Evolutionary conservation across 2,329 filamentous ascomycete species (phyloP), one percentile per base, ranked within the genome.

Genomic region (Aureobasidium sp.): DNA sequence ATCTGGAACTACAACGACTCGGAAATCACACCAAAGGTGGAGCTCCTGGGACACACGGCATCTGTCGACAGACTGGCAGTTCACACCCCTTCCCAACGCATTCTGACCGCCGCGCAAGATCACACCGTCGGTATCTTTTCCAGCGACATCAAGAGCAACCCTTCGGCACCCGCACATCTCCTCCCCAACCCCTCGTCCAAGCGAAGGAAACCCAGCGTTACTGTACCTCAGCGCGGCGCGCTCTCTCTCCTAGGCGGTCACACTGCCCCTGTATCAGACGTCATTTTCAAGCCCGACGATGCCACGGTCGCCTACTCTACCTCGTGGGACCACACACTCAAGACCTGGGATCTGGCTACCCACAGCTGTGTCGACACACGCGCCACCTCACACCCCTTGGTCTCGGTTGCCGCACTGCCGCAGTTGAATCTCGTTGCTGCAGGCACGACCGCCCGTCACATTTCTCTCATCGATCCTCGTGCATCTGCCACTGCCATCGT

Each of bases 391-490:
- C 87, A 95, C 68, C 83, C 90, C 1, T 79, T 98, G 6, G 79
- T 95, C 56, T 90, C 85, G 25, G 76, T 96, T 6, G 79, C 83
- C 58, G 84, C 90, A 5, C 74, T 98, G 12, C 81, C 83, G 1
- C 77, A 82, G 2, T 72, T 84, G 24, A 71, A 78, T 64, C 71
- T 85, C 59, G 70, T 86, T 29, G 82, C 81, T 12, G 85, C 88
- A 19, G 93, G 90, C 55, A 95, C 88, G 2, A 85, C 85, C 14
- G 88, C 88, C 19, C 79, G 90, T 53, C 88, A 95, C 71, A 87
- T 98, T 65, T 91, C 89, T 0, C 79, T 98, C n/a, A 81, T 97
- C 60, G 93, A 98, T 68, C 91, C 91, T 3, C 83, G 93, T 50
- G 85, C 81, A 25, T 86, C 84, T 3, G 86, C 89, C 3, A 79